These are phyloP conservation scores for Naganishia randhawae DNA, from an alignment of 768 basidiomycete genomes.

Conservation along the genomic window DNA sequence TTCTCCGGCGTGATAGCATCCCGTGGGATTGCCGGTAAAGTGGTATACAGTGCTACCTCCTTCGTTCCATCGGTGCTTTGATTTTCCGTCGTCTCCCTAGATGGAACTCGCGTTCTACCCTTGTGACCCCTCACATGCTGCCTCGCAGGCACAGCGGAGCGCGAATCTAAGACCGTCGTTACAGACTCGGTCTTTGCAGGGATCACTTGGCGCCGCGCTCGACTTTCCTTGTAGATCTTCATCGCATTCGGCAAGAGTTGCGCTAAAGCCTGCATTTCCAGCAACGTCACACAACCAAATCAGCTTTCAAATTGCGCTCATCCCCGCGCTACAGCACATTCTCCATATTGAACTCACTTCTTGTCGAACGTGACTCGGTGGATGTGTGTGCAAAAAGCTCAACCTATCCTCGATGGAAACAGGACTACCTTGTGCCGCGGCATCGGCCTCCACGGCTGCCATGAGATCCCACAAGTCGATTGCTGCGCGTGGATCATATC, in stretches of 20 bases:
- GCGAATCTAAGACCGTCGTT: background rate
- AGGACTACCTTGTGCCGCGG: conserved; percentile 40
- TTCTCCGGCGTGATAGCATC: conserved; percentile 5
- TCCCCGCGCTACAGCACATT: background rate
- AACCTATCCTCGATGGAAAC: conserved; percentile 48
- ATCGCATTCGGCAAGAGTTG: conserved; percentile 24
- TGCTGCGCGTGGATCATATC: conserved; percentile 53
- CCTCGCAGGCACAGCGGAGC: background rate
- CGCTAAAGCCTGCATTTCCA: conserved; percentile 14
- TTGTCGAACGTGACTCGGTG: conserved; percentile 51
- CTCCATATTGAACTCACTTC: conserved; percentile 32
- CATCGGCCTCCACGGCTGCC: conserved; percentile 53
- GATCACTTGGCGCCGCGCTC: background rate
- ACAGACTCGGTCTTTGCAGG: conserved; percentile 1
- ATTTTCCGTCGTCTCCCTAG: background rate
- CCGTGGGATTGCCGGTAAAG: conserved; percentile 4
- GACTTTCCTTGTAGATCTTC: conserved; percentile 23
- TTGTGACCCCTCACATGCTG: background rate
- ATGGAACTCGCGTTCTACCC: background rate
- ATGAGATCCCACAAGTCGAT: conserved; percentile 54
- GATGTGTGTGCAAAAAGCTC: conserved; percentile 53
- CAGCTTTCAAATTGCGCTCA: background rate
- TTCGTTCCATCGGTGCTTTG: background rate
- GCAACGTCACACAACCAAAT: background rate
- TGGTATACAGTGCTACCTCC: conserved; percentile 7